Percentiles rank a stretch among this genome's conserved stretches.
Evolutionary conservation across 2,329 filamentous ascomycete species (phyloP).

Genomic region (Beauveria asiatica): DNA sequence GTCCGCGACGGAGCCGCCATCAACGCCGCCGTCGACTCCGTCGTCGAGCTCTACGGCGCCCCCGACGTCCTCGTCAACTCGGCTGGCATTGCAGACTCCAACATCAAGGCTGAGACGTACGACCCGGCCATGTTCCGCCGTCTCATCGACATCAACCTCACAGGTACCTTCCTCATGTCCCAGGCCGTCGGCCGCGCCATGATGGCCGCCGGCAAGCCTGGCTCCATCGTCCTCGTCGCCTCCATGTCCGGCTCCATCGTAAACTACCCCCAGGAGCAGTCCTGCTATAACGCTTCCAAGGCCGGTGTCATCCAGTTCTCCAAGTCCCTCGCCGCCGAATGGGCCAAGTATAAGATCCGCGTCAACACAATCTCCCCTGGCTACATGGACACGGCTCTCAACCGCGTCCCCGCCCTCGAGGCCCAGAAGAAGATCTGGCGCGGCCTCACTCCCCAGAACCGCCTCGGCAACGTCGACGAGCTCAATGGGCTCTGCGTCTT

Average conservation of each 20-base stretch:
- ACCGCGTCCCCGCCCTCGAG: slow-evolving; percentile 68
- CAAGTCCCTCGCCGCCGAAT: slow-evolving; percentile 75
- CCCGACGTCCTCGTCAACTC: slow-evolving; percentile 73
- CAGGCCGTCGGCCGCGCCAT: slow-evolving; percentile 64
- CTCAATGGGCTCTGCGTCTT: slow-evolving; percentile 71
- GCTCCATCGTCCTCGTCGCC: slow-evolving; percentile 66
- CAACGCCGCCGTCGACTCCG: slow-evolving; percentile 57
- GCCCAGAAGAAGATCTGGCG: slow-evolving; percentile 79
- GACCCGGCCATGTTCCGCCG: slow-evolving; percentile 68
- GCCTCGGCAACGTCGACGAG: slow-evolving; percentile 65
- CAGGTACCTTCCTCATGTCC: slow-evolving; percentile 68
- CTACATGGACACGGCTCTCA: slow-evolving; percentile 80
- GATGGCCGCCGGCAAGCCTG: slow-evolving; percentile 63
- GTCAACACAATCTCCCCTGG: slow-evolving; percentile 80
- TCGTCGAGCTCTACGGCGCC: slow-evolving; percentile 57
- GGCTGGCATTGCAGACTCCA: slow-evolving; percentile 74
- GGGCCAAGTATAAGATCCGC: slow-evolving; percentile 72
- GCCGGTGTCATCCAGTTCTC: slow-evolving; percentile 69
- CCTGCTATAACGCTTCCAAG: slow-evolving; percentile 78
- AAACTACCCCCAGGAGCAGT: slow-evolving; percentile 80
- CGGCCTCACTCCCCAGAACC: slow-evolving; percentile 62
- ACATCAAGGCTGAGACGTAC: slow-evolving; percentile 75
- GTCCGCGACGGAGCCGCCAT: slow-evolving; percentile 65
- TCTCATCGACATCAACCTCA: slow-evolving; percentile 76
- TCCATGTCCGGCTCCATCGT: slow-evolving; percentile 78